Evolutionary conservation across 2,329 filamentous ascomycete genomes (phyloP).

Genomic region (Ilyonectria sp.): DNA sequence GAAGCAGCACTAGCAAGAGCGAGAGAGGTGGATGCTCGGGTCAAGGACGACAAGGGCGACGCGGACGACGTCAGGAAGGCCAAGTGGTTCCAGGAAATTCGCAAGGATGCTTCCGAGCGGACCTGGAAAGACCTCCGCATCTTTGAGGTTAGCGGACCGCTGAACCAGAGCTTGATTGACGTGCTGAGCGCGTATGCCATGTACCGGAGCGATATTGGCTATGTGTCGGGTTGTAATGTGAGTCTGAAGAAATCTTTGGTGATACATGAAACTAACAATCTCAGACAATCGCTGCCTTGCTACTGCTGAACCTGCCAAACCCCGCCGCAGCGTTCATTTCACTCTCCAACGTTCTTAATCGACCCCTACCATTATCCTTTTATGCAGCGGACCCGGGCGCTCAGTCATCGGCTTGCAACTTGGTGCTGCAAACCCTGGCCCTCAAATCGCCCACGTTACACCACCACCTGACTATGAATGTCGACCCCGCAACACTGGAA

Average conservation of each 20-base stretch:
- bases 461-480: conserved; percentile 71
- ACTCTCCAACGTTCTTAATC: conserved; percentile 84
- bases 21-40: conserved; percentile 71
- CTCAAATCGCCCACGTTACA: conserved; percentile 77
- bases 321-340: conserved; percentile 77
- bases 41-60: conserved; percentile 65
- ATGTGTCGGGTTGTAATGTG: conserved; percentile 81
- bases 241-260: conserved; percentile 53
- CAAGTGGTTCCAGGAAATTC: conserved; percentile 75
- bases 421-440: conserved; percentile 76
- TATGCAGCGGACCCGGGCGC: conserved; percentile 79
- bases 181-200: conserved; percentile 85
- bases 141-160: conserved; percentile 76
- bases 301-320: conserved; percentile 79
- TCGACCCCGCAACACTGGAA: conserved; percentile 63
- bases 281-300: conserved; percentile 79
- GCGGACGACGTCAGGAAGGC: conserved; percentile 70
- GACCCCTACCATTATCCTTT: conserved; percentile 81
- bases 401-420: conserved; percentile 77
- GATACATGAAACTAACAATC: conserved; percentile 29
- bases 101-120: conserved; percentile 72
- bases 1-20: conserved; percentile 79
- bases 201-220: conserved; percentile 87
- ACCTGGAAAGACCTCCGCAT: conserved; percentile 83
- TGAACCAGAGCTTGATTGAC: conserved; percentile 78